phyloP scores from a whole-genome alignment of 805 yeast genomes.

The Cyberlindnera japonica region DNA sequence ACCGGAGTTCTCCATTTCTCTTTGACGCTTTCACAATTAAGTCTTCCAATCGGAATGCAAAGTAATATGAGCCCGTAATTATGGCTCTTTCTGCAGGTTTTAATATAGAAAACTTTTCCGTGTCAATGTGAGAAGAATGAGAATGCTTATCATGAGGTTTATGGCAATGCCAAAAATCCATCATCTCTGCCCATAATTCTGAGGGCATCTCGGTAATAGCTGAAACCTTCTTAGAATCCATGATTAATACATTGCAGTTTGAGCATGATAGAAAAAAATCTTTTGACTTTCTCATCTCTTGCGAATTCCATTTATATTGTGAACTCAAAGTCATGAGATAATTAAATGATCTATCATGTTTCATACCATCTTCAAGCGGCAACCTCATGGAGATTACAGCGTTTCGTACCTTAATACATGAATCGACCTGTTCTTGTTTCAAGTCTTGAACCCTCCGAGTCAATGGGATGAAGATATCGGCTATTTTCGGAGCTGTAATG shows the following conservation, averaged over 20 bases:
- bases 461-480: background rate
- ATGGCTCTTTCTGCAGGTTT: slow-evolving; percentile 41
- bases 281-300: slow-evolving; percentile 32
- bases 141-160: slow-evolving; percentile 5
- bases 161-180: slow-evolving; percentile 86
- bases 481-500: background rate
- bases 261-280: slow-evolving; percentile 33
- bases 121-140: slow-evolving; percentile 1
- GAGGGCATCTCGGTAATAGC: slow-evolving; percentile 67
- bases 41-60: slow-evolving; percentile 26
- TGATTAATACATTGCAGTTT: slow-evolving; percentile 29
- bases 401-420: slow-evolving; percentile 5
- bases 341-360: slow-evolving; percentile 19
- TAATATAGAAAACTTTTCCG: slow-evolving; percentile 38
- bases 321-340: slow-evolving; percentile 22
- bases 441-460: background rate
- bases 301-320: slow-evolving; percentile 40
- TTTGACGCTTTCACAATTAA: slow-evolving; percentile 1
- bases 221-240: slow-evolving; percentile 28
- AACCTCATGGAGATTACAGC: slow-evolving; percentile 13
- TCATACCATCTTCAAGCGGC: slow-evolving; percentile 4
- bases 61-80: slow-evolving; percentile 56
- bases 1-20: slow-evolving; percentile 23
- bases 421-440: slow-evolving; percentile 3
- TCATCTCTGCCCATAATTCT: slow-evolving; percentile 88